A percentile compares a stretch with the other conserved stretches of the same genome.
Evolutionary conservation across 1,284 basidiomycete species (phyloP).

Genomic region (Apiotrichum gracile): DNA sequence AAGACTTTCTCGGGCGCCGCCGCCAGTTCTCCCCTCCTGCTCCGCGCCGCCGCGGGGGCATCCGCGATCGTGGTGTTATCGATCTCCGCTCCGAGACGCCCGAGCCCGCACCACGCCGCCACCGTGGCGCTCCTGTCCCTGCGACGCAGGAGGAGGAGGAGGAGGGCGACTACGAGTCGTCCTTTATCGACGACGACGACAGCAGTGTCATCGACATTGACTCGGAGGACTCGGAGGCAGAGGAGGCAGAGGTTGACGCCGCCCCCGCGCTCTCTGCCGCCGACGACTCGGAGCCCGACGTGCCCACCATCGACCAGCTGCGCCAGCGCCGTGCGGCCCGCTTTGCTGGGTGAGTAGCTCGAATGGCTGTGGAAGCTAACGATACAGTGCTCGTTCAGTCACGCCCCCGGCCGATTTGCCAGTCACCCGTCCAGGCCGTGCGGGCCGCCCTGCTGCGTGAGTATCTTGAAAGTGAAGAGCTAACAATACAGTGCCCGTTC

Average conservation of each 20-base stretch:
- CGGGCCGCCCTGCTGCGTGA: too few species aligned
- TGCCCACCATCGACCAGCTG: constrained; percentile 18
- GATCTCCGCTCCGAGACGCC: not conserved
- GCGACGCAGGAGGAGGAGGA: not conserved
- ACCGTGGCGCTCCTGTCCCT: not conserved
- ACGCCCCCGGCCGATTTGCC: not conserved
- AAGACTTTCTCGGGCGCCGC: not conserved
- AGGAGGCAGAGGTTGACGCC: not conserved
- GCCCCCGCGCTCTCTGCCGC: not conserved
- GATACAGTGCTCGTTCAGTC: not conserved
- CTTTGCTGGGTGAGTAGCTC: not conserved
- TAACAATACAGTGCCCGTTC: too few species aligned
- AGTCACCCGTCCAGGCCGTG: too few species aligned
- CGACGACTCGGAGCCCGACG: constrained; percentile 17
- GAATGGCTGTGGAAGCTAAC: too few species aligned
- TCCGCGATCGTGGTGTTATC: not conserved
- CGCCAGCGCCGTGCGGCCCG: constrained; percentile 11
- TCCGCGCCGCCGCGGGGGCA: not conserved
- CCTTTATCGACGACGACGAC: constrained; percentile 16
- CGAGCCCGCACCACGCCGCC: not conserved
- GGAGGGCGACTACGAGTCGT: constrained; percentile 16
- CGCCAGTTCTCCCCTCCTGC: too few species aligned
- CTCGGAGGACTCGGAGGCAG: not conserved
- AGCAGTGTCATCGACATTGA: not conserved
- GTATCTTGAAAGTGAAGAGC: too few species aligned